Percentiles rank a stretch among this genome's conserved stretches.
Evolutionary conservation across 2,329 filamentous ascomycete species (phyloP).

Genomic region (Aspergillus udagawae): DNA sequence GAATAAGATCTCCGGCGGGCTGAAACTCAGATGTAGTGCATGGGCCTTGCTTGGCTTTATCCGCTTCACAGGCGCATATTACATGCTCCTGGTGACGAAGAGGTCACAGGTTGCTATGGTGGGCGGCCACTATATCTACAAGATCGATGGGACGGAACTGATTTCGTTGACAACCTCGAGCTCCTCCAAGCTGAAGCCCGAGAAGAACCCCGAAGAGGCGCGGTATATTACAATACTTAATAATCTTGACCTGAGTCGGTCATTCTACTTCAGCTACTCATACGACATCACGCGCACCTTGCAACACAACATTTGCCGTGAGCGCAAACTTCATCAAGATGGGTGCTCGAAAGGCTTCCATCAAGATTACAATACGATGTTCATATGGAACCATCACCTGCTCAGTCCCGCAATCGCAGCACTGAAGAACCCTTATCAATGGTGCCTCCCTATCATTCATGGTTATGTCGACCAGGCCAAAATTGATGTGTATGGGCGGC

Average conservation of each 20-base stretch:
- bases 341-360: constrained; percentile 61
- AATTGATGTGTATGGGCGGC: constrained; percentile 79
- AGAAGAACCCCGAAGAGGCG: constrained; percentile 82
- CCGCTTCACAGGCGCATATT: constrained; percentile 90
- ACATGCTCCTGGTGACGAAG: constrained; percentile 96
- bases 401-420: constrained; percentile 67
- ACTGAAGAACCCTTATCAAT: constrained; percentile 81
- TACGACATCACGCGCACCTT: constrained; percentile 92
- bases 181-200: constrained; percentile 65
- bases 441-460: constrained; percentile 94
- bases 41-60: constrained; percentile 97
- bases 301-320: constrained; percentile 83
- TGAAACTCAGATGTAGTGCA: constrained; percentile 82
- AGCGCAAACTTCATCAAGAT: constrained; percentile 66
- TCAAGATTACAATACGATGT: constrained; percentile 91
- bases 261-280: constrained; percentile 98
- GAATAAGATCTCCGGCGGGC: constrained; percentile 82
- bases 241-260: constrained; percentile 83
- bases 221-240: constrained; percentile 85
- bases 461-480: constrained; percentile 92
- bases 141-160: constrained; percentile 89
- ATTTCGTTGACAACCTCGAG: constrained; percentile 75
- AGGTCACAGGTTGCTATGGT: constrained; percentile 94
- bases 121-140: constrained; percentile 92
- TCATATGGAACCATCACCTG: constrained; percentile 94